Percentiles rank a stretch among this genome's conserved stretches.
These are phyloP conservation scores for Rhodotorula mucilaginosa DNA, from an alignment of 1,284 basidiomycete species.

Conservation along the genomic window DNA sequence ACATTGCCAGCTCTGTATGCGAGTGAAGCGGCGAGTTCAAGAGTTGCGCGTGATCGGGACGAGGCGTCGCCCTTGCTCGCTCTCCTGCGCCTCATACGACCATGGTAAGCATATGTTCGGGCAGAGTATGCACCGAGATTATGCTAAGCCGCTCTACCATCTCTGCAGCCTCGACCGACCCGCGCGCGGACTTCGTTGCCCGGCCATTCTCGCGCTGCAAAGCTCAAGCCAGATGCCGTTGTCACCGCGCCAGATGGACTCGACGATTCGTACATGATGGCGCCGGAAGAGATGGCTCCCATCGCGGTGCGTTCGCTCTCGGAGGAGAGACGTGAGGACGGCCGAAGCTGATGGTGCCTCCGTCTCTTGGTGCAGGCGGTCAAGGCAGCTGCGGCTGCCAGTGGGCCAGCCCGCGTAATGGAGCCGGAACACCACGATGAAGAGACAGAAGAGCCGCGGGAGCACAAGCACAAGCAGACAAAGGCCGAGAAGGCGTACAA, in stretches of 20 bases:
- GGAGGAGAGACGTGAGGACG: not conserved
- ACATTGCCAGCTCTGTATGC: not conserved
- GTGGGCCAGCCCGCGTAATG: not conserved
- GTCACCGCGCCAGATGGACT: constrained; percentile 16
- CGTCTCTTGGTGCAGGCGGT: constrained; percentile 2
- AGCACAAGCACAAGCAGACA: constrained; percentile 44
- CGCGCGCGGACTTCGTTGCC: constrained; percentile 32
- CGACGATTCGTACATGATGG: constrained; percentile 28
- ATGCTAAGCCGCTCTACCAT: not conserved
- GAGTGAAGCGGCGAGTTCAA: not conserved
- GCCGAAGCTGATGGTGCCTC: not conserved
- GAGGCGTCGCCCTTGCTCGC: not conserved
- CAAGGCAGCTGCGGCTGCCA: not conserved
- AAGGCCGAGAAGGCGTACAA: constrained; percentile 69
- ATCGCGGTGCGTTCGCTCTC: constrained; percentile 8
- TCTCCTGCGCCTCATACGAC: not conserved
- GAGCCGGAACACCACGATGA: not conserved
- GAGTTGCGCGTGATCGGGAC: not conserved
- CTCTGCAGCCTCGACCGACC: constrained; percentile 26
- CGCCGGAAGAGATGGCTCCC: constrained; percentile 19
- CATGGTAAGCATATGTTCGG: not conserved
- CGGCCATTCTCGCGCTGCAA: constrained; percentile 21
- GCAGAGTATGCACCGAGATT: not conserved
- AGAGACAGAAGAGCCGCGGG: not conserved
- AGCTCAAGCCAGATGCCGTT: not conserved